Evolutionary conservation across 2,329 filamentous ascomycete species (phyloP), one percentile per base, ranked within the genome.

Genomic region (Venturia oleaginea): DNA sequence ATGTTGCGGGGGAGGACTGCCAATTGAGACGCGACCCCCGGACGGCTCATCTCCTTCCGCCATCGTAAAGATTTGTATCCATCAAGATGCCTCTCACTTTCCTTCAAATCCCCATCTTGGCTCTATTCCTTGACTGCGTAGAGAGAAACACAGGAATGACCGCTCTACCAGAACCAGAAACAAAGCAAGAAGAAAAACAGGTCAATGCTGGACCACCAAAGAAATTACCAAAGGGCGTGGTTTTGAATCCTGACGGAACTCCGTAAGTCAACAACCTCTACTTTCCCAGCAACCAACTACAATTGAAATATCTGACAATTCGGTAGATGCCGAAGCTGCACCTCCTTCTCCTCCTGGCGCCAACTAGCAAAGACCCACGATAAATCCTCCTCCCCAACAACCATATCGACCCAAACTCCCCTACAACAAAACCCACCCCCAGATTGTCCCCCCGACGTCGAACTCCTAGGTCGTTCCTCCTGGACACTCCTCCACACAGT

Each of bases 401-500:
- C 75, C 19, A 67, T 75, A 17, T 66, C 72, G n/a, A 68, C 74
- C 60, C 67, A 75, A 59, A 40, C 13, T 15, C 66, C 75, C 32
- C 68, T 74, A 59, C 68, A 51, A 10, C 46, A 51, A 27, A 27
- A 17, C 37, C 63, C 51, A 19, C 68, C 55, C 27, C 64, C 30
- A 7, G 89, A 96, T 76, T 97, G 93, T 73, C 94, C 94, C 0
- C 89, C 94, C 0, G 92, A 97, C 73, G 91, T 97, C 68, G 91
- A 96, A 73, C 78, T 82, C 19, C 86, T 99, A 4, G 94, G 94
- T 60, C 90, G 92, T 67, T 87, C 87, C 66, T 90, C 91, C 15
- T 99, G 94, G 94, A 97, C 92, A 0, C 83, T 99, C 24, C 85
- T 99, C 1, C 94, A 99, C 79, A 88, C 89, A 10, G 90, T 99